phyloP scores from a whole-genome alignment of 768 basidiomycete genomes.

The Artomyces pyxidatus region DNA sequence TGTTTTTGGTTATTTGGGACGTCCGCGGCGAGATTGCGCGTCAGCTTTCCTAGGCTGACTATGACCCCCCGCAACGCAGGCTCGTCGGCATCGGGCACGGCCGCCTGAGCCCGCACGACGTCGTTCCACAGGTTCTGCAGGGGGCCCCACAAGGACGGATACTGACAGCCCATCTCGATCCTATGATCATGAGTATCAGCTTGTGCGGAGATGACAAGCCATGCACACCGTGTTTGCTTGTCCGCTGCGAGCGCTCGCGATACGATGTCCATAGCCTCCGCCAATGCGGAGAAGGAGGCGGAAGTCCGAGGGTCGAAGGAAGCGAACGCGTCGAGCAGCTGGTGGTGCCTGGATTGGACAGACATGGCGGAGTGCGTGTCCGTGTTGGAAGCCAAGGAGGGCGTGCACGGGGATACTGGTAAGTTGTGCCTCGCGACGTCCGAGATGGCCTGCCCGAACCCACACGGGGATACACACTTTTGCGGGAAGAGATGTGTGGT shows the following conservation, averaged over 20 bases:
- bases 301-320: background rate
- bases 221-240: slow-evolving; percentile 10
- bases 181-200: slow-evolving; percentile 1
- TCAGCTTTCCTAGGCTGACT: slow-evolving; percentile 55
- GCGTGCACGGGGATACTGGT: background rate
- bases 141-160: slow-evolving; percentile 11
- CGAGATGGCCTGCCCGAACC: too few species aligned
- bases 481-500: too few species aligned
- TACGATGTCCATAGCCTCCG: background rate
- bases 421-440: background rate
- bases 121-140: slow-evolving; percentile 38
- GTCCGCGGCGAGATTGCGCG: slow-evolving; percentile 78
- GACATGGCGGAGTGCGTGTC: background rate
- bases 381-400: background rate
- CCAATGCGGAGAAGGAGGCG: background rate
- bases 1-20: slow-evolving; percentile 60
- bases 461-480: too few species aligned
- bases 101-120: slow-evolving; percentile 16
- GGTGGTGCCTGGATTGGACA: background rate
- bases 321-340: slow-evolving; percentile 3
- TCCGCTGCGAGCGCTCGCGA: slow-evolving; percentile 7
- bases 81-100: slow-evolving; percentile 37
- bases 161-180: slow-evolving; percentile 5
- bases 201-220: background rate
- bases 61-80: slow-evolving; percentile 23